phyloP scores from a whole-genome alignment of 306 rosid species.

The Pueraria montana region DNA sequence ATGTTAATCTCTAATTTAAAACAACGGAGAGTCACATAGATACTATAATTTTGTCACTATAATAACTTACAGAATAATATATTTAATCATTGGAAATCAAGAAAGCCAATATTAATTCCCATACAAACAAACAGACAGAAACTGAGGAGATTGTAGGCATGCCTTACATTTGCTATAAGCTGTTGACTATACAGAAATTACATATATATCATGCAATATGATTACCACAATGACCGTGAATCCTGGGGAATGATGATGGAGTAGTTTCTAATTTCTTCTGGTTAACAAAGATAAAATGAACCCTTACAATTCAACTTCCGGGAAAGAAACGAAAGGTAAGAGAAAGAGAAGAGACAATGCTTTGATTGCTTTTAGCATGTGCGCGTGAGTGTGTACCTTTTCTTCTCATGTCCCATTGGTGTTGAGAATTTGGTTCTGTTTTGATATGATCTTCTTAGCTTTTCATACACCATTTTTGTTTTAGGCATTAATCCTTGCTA shows the following conservation, averaged over 20 bases:
- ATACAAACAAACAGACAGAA: too few species aligned
- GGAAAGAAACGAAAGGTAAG: too few species aligned
- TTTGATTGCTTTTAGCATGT: constrained; percentile 6
- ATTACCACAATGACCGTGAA: not conserved
- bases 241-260: not conserved
- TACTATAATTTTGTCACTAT: not conserved
- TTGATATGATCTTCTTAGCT: not conserved
- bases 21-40: not conserved
- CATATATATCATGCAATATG: not conserved
- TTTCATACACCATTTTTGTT: not conserved
- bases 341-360: not conserved
- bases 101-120: not conserved
- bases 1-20: not conserved
- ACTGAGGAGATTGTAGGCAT: not conserved
- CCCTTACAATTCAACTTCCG: not conserved
- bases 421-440: not conserved
- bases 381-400: not conserved
- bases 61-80: not conserved
- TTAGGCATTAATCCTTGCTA: not conserved
- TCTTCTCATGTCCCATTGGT: not conserved
- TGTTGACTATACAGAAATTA: not conserved
- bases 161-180: not conserved
- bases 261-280: not conserved
- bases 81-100: not conserved
- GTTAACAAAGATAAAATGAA: not conserved